phyloP scores from a whole-genome alignment of 2,329 filamentous ascomycete genomes.

The Plenodomus lindquistii region DNA sequence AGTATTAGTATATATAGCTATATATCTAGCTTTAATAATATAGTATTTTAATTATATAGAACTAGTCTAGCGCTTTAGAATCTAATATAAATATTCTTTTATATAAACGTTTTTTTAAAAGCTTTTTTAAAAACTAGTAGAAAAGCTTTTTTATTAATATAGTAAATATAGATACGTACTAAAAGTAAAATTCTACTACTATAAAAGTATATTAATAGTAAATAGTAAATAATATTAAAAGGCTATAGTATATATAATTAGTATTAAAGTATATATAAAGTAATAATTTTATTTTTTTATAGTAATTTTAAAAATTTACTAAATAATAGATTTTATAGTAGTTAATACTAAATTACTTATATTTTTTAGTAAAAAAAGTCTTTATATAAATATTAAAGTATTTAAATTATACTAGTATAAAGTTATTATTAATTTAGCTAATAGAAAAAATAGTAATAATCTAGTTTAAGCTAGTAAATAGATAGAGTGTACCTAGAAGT shows the following conservation, averaged over 20 bases:
- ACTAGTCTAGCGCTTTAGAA: slow-evolving; percentile 38
- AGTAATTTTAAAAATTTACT: slow-evolving; percentile 42
- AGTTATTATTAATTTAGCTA: slow-evolving; percentile 42
- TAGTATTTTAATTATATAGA: slow-evolving; percentile 32
- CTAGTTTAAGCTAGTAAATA: no score
- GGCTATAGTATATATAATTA: slow-evolving; percentile 47
- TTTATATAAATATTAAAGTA: slow-evolving; percentile 42
- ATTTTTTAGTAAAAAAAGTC: slow-evolving; percentile 21
- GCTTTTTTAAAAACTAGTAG: no score
- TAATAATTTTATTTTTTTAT: slow-evolving; percentile 10
- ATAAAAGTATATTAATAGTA: slow-evolving; percentile 42
- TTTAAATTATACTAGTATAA: slow-evolving; percentile 41
- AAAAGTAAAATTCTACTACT: slow-evolving; percentile 31
- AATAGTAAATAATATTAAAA: slow-evolving; percentile 47
- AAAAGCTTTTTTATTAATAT: slow-evolving; percentile 31
- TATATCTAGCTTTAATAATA: slow-evolving; percentile 36
- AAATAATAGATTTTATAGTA: slow-evolving; percentile 43
- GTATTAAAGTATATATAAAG: slow-evolving; percentile 42
- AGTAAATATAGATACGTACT: slow-evolving; percentile 31
- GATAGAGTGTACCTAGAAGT: no score
- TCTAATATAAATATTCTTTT: slow-evolving; percentile 27
- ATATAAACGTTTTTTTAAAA: slow-evolving; percentile 24
- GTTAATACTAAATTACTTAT: slow-evolving; percentile 46
- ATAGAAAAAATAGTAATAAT: slow-evolving; percentile 37
- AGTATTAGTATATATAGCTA: slow-evolving; percentile 8